phyloP scores from a whole-genome alignment of 305 asterid genomes.

The Solanum chacoense region DNA sequence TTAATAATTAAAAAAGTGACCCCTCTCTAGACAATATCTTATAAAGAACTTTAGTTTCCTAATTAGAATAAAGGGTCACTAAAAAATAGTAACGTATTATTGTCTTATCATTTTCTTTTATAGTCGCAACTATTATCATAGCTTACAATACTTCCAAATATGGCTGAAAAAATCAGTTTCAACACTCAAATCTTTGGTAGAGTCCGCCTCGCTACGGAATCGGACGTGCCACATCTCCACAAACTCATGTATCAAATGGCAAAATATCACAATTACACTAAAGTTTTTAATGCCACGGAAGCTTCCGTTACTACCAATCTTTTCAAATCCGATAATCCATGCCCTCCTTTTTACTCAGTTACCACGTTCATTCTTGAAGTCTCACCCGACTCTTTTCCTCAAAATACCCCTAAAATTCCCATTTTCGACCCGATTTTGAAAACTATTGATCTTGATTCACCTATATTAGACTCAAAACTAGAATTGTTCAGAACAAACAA shows the following conservation, averaged over 20 bases:
- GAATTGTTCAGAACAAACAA: background rate
- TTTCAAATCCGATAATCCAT: background rate
- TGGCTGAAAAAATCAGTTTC: background rate
- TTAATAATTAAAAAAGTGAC: background rate
- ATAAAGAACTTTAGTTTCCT: background rate
- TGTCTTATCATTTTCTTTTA: background rate
- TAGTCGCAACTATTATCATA: background rate
- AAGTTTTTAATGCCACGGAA: constrained; percentile 3
- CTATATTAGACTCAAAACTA: background rate
- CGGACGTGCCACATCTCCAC: background rate
- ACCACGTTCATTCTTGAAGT: background rate
- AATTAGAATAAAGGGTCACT: background rate
- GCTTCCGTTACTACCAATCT: constrained; percentile 5
- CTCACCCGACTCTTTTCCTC: background rate
- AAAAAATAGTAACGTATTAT: background rate
- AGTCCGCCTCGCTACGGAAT: background rate
- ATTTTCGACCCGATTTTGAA: background rate
- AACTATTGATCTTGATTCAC: background rate
- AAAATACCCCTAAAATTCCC: background rate
- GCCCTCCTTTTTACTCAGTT: background rate
- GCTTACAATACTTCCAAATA: background rate
- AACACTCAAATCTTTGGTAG: background rate
- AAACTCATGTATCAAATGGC: constrained; percentile 1
- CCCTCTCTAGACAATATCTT: background rate
- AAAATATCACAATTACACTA: background rate